These are phyloP conservation scores for Orbilia blumenaviensis DNA, from an alignment of 2,329 filamentous ascomycete species.

Conservation along the genomic window DNA sequence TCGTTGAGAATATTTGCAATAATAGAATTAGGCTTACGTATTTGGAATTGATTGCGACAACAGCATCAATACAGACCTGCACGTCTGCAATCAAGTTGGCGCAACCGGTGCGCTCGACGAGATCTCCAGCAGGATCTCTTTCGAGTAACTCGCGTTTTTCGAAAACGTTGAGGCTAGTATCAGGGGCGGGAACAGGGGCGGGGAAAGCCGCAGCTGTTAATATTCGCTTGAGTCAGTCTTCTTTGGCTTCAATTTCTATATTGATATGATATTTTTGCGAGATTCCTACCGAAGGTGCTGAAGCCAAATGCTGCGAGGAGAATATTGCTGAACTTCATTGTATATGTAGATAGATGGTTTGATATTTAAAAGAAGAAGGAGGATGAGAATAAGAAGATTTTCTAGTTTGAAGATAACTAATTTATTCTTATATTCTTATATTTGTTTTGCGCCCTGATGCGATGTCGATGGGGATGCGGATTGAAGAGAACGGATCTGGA, in stretches of 20 bases:
- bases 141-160: slow-evolving; percentile 7
- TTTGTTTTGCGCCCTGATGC: too few species aligned
- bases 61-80: slow-evolving; percentile 16
- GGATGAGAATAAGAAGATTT: neutral
- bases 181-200: slow-evolving; percentile 1
- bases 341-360: neutral
- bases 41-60: slow-evolving; percentile 4
- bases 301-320: slow-evolving; percentile 11
- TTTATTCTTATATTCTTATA: too few species aligned
- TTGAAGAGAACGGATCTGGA: too few species aligned
- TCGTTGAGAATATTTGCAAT: neutral
- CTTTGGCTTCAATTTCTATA: neutral
- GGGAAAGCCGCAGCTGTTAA: slow-evolving; percentile 5
- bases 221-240: neutral
- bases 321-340: slow-evolving; percentile 30
- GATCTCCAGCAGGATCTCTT: neutral
- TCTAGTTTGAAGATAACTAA: too few species aligned
- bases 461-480: too few species aligned
- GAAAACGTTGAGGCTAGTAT: neutral
- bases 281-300: slow-evolving; percentile 10
- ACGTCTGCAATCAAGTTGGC: slow-evolving; percentile 9
- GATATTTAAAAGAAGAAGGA: too few species aligned
- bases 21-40: neutral
- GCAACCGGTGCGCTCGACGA: neutral
- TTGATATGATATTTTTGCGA: neutral